A percentile compares a stretch with the other conserved stretches of the same genome.
These are phyloP conservation scores for Emmonsia crescens DNA, from an alignment of 2,329 filamentous ascomycete genomes.

Conservation along the genomic window DNA sequence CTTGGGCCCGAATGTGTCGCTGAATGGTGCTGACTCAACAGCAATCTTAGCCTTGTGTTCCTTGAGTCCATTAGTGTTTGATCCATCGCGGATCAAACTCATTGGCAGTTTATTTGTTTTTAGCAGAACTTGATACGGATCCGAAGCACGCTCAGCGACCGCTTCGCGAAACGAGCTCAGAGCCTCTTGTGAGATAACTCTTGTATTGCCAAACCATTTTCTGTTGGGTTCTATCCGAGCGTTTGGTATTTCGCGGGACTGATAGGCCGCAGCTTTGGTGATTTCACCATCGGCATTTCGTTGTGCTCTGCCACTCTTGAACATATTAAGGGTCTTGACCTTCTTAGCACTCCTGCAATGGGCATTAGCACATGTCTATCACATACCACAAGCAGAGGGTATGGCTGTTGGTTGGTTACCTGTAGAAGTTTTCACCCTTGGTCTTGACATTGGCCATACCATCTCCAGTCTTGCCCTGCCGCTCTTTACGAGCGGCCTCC, in stretches of 20 bases:
- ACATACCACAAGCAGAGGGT: background rate
- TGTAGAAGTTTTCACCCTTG: slow-evolving; percentile 99
- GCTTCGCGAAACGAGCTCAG: slow-evolving; percentile 79
- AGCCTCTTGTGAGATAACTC: slow-evolving; percentile 81
- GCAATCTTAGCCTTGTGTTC: slow-evolving; percentile 91
- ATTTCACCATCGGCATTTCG: slow-evolving; percentile 77
- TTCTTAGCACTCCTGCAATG: slow-evolving; percentile 59
- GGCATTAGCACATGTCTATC: slow-evolving; percentile 7
- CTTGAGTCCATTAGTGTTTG: slow-evolving; percentile 71
- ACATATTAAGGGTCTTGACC: slow-evolving; percentile 78
- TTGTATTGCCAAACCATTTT: slow-evolving; percentile 95
- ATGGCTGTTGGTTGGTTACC: slow-evolving; percentile 41
- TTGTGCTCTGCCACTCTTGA: slow-evolving; percentile 74
- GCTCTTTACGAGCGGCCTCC: slow-evolving; percentile 68
- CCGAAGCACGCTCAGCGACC: slow-evolving; percentile 77
- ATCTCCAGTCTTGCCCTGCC: slow-evolving; percentile 75
- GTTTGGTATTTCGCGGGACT: slow-evolving; percentile 68
- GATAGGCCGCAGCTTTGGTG: slow-evolving; percentile 70
- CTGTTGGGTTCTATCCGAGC: slow-evolving; percentile 91
- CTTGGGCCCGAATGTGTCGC: slow-evolving; percentile 86
- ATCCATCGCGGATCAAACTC: slow-evolving; percentile 75
- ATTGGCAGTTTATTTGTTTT: slow-evolving; percentile 97
- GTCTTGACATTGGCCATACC: slow-evolving; percentile 83
- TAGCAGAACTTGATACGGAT: slow-evolving; percentile 88
- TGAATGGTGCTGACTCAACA: slow-evolving; percentile 75